Conservation (phyloP, 352 stramenopile genomes). For the Phytophthora gonapodyides region DNA sequence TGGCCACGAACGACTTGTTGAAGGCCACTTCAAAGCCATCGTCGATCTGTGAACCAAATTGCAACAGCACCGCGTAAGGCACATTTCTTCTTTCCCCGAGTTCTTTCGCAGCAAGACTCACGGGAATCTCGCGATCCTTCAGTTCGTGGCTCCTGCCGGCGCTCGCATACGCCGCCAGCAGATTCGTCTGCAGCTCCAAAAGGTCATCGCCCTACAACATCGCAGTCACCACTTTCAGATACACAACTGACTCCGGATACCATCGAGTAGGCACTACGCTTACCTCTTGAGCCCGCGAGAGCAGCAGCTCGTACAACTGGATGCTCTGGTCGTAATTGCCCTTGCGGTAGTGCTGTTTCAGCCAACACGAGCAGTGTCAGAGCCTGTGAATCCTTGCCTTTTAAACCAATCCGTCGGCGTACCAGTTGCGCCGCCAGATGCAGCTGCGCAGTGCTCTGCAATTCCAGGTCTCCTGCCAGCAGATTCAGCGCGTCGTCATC, state of each 20-base stretch:
- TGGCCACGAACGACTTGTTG: constrained; percentile 85
- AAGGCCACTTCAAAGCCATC: constrained; percentile 84
- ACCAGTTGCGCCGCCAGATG: constrained; percentile 78
- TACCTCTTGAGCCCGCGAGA: constrained; percentile 49
- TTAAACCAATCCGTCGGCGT: constrained; percentile 5
- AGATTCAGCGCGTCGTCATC: constrained; percentile 65
- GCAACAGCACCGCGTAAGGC: constrained; percentile 5
- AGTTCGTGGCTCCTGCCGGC: constrained; percentile 61
- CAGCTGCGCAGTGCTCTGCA: constrained; percentile 49
- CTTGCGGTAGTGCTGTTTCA: constrained; percentile 64
- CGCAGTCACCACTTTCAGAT: not conserved
- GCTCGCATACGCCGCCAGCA: constrained; percentile 75
- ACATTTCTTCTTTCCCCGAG: not conserved
- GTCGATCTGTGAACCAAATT: constrained; percentile 46
- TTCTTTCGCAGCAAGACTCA: constrained; percentile 21
- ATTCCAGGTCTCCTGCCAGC: constrained; percentile 37
- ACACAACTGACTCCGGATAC: not conserved
- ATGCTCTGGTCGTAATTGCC: constrained; percentile 70
- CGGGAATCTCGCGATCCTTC: constrained; percentile 50
- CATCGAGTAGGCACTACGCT: not conserved
- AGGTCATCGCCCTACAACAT: constrained; percentile 57
- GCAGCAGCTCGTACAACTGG: constrained; percentile 75
- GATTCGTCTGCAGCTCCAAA: constrained; percentile 79
- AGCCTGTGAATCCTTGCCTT: not conserved
- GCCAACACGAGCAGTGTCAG: constrained; percentile 9